Evolutionary conservation across 2,329 filamentous ascomycete genomes (phyloP).

Genomic region (Penicillium sp.): DNA sequence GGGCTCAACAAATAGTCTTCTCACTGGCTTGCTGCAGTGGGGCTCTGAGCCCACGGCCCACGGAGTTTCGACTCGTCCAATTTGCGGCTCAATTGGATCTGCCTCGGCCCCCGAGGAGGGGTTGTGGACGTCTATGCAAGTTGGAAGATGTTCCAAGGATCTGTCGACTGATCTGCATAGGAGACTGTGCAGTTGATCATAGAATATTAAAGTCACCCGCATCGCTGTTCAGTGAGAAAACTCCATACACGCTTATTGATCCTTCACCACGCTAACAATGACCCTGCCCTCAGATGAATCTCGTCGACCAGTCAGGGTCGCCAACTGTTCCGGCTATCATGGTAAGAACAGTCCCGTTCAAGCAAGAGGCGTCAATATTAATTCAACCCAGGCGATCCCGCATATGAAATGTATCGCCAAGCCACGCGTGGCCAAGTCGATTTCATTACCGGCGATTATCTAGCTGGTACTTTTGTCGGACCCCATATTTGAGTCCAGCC

Average conservation of each 20-base stretch:
- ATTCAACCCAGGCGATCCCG: slow-evolving; percentile 29
- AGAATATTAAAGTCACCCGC: too few relatives aligned
- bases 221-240: neutral
- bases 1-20: neutral
- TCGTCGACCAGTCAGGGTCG: slow-evolving; percentile 31
- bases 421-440: slow-evolving; percentile 45
- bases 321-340: slow-evolving; percentile 39
- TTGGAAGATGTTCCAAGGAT: too few relatives aligned
- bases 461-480: slow-evolving; percentile 41
- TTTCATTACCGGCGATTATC: slow-evolving; percentile 58
- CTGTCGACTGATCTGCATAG: too few relatives aligned
- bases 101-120: too few relatives aligned
- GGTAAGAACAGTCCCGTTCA: slow-evolving; percentile 6
- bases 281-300: too few relatives aligned
- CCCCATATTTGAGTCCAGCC: neutral
- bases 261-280: neutral
- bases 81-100: neutral
- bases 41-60: neutral
- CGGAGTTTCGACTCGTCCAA: neutral
- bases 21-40: neutral
- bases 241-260: neutral
- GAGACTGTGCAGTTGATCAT: too few relatives aligned
- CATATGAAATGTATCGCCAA: slow-evolving; percentile 41
- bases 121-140: neutral
- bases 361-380: too few relatives aligned